These are phyloP conservation scores for Hypoxylon intermedium DNA, from an alignment of 495 filamentous ascomycete genomes.

Conservation along the genomic window DNA sequence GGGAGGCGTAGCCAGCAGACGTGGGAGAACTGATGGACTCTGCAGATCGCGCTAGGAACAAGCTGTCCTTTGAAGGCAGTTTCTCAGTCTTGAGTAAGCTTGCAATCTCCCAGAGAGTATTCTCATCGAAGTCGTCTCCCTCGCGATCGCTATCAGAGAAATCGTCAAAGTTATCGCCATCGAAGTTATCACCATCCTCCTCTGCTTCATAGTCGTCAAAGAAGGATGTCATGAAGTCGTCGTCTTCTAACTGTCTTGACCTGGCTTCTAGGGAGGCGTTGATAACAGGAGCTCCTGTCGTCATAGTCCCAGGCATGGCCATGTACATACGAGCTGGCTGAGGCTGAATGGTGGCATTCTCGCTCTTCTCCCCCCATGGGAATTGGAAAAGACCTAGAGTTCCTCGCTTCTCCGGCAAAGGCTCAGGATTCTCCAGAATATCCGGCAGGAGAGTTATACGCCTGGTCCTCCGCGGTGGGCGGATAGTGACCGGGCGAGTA, in stretches of 20 bases:
- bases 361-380: slow-evolving; percentile 64
- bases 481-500: slow-evolving; percentile 50
- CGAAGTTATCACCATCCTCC: slow-evolving; percentile 49
- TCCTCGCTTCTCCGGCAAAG: slow-evolving; percentile 58
- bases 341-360: slow-evolving; percentile 53
- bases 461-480: slow-evolving; percentile 58
- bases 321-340: slow-evolving; percentile 41
- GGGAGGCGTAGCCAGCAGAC: slow-evolving; percentile 39
- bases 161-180: slow-evolving; percentile 48
- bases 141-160: slow-evolving; percentile 43
- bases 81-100: slow-evolving; percentile 56
- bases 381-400: slow-evolving; percentile 65
- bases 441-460: slow-evolving; percentile 62
- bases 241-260: slow-evolving; percentile 46
- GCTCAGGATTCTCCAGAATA: slow-evolving; percentile 62
- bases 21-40: slow-evolving; percentile 5
- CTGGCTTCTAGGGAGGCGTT: slow-evolving; percentile 42
- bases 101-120: slow-evolving; percentile 65
- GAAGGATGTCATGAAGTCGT: slow-evolving; percentile 49
- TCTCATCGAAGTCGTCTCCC: slow-evolving; percentile 61
- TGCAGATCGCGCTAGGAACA: slow-evolving; percentile 39
- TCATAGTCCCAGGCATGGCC: slow-evolving; percentile 60
- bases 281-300: slow-evolving; percentile 44
- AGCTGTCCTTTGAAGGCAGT: slow-evolving; percentile 55
- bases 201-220: slow-evolving; percentile 60